A percentile compares a stretch with the other conserved stretches of the same genome.
phyloP scores from a whole-genome alignment of 306 rosid species.

The Lathyrus oleraceus region DNA sequence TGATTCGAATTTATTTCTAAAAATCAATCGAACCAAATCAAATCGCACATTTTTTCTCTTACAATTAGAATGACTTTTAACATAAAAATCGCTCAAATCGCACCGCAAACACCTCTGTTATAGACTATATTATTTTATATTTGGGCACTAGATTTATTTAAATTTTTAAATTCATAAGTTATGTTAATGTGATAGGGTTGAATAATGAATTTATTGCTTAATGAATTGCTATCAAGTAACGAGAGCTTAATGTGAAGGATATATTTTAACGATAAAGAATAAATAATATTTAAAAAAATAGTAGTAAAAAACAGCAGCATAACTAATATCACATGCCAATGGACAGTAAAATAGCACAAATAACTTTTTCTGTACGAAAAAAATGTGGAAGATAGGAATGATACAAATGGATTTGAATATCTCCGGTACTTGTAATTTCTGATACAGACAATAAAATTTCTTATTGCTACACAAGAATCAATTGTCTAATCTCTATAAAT shows the following conservation, averaged over 20 bases:
- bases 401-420: slow-evolving; percentile 32
- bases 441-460: slow-evolving; percentile 16
- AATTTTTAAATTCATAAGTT: background rate
- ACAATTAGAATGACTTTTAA: no score
- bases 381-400: slow-evolving; percentile 15
- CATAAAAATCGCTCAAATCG: no score
- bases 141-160: background rate
- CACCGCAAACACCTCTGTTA: no score
- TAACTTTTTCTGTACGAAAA: background rate
- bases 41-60: no score
- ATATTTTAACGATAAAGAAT: background rate
- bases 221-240: no score
- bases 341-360: slow-evolving; percentile 3
- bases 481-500: slow-evolving; percentile 31
- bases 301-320: background rate
- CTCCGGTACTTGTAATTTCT: slow-evolving; percentile 23
- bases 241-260: no score
- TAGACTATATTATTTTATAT: no score
- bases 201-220: background rate
- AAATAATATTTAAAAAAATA: background rate
- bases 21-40: no score
- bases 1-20: no score
- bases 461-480: slow-evolving; percentile 34
- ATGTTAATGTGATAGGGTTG: background rate
- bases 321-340: background rate